A percentile compares a stretch with the other conserved stretches of the same genome.
phyloP scores from a whole-genome alignment of 129 eudicot genomes.

The Glebionis coronaria region DNA sequence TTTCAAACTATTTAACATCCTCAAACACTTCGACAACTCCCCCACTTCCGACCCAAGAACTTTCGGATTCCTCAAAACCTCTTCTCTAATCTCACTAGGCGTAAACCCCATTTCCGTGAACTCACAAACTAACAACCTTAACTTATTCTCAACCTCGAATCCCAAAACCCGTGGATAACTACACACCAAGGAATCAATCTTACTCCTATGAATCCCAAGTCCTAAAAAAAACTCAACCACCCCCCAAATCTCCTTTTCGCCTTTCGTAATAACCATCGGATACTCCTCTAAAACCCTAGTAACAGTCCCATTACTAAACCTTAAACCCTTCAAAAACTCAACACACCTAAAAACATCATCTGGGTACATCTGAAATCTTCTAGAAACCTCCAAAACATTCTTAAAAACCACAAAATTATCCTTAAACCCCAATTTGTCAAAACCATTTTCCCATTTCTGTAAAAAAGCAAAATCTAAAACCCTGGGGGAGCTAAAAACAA shows the following conservation, averaged over 20 bases:
- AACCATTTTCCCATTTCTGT: conserved; percentile 49
- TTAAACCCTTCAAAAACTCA: conserved; percentile 51
- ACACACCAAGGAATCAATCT: conserved; percentile 36
- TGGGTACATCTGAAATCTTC: conserved; percentile 54
- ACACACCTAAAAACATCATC: conserved; percentile 47
- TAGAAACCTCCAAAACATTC: conserved; percentile 55
- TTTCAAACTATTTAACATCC: conserved; percentile 62
- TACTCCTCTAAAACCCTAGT: conserved; percentile 59
- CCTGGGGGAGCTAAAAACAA: conserved; percentile 51
- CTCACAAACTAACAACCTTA: conserved; percentile 64
- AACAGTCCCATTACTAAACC: conserved; percentile 53
- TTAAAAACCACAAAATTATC: conserved; percentile 19
- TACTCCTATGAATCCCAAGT: conserved; percentile 45
- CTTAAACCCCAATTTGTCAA: conserved; percentile 29
- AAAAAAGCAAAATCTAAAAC: conserved; percentile 54
- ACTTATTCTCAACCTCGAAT: conserved; percentile 45
- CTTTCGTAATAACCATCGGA: conserved; percentile 47
- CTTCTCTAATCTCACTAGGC: conserved; percentile 43
- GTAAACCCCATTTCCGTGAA: conserved; percentile 54
- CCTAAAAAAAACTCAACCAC: conserved; percentile 48
- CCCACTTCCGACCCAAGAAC: conserved; percentile 77
- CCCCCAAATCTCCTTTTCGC: conserved; percentile 38
- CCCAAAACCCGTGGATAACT: conserved; percentile 49
- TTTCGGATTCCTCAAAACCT: conserved; percentile 54
- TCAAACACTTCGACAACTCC: conserved; percentile 66